Percentiles rank a stretch among this genome's conserved stretches.
These are phyloP conservation scores for Fraxinus pennsylvanica DNA, from an alignment of 257 asterid genomes.

Conservation along the genomic window DNA sequence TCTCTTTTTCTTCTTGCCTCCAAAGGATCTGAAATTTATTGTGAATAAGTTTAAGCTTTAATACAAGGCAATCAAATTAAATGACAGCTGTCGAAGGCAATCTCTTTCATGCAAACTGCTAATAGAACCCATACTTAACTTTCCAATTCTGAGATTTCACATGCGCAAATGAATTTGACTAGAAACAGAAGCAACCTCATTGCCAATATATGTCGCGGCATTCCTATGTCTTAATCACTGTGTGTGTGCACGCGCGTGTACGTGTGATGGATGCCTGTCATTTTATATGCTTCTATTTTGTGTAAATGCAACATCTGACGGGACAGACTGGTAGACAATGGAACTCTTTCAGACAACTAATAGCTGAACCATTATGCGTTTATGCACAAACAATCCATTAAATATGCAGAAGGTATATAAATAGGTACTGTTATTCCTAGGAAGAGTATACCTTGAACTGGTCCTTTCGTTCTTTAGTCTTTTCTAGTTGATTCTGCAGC, in stretches of 20 bases:
- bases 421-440: neutral
- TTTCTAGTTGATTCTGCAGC: constrained; percentile 36
- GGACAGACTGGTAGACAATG: neutral
- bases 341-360: neutral
- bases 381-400: constrained; percentile 5
- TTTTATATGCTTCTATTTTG: neutral
- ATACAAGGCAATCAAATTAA: neutral
- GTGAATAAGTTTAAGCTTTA: constrained; percentile 12
- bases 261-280: neutral
- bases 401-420: neutral
- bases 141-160: neutral
- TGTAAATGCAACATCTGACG: neutral
- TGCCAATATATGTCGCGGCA: neutral
- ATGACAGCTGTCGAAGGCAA: neutral
- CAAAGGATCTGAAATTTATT: constrained; percentile 45
- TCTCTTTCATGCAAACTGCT: neutral
- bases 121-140: neutral
- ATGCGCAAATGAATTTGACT: constrained; percentile 5
- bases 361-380: neutral
- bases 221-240: neutral
- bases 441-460: constrained; percentile 63
- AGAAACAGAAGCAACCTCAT: neutral
- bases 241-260: neutral
- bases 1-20: constrained; percentile 67
- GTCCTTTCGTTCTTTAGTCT: constrained; percentile 41